phyloP scores from a whole-genome alignment of 164 flowering plant species.

The Liquidambar formosana region DNA sequence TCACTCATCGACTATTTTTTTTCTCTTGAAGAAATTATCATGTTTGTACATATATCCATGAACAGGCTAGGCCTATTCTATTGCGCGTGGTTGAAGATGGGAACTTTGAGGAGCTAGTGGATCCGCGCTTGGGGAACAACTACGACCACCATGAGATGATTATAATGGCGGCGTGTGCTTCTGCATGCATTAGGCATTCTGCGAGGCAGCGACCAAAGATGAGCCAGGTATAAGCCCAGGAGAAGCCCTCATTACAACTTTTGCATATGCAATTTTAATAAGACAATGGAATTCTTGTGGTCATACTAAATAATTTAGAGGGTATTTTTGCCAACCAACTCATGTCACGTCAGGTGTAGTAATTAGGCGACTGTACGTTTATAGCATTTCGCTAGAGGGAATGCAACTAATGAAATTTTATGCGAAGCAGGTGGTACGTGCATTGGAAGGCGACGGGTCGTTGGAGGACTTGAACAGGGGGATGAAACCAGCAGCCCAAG shows the following conservation, averaged over 20 bases:
- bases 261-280: background rate
- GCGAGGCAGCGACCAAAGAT: constrained; percentile 68
- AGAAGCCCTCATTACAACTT: too few species aligned
- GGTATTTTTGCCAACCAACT: too few species aligned
- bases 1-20: too few species aligned
- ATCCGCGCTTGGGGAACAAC: constrained; percentile 50
- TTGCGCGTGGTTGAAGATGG: constrained; percentile 43
- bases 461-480: constrained; percentile 57
- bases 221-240: constrained; percentile 72
- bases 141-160: constrained; percentile 54
- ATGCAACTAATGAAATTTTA: background rate
- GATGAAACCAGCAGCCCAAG: constrained; percentile 33
- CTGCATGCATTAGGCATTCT: constrained; percentile 64
- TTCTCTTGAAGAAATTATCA: background rate
- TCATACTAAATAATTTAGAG: too few species aligned
- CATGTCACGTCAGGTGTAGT: too few species aligned
- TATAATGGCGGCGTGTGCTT: constrained; percentile 67
- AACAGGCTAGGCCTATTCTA: constrained; percentile 77
- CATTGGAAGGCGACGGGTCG: constrained; percentile 71
- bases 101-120: constrained; percentile 45
- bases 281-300: background rate
- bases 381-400: too few species aligned
- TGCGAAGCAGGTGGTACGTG: constrained; percentile 58
- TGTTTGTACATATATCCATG: background rate
- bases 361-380: too few species aligned